A percentile compares a stretch with the other conserved stretches of the same genome.
Evolutionary conservation across 2,329 filamentous ascomycete species (phyloP).

Genomic region (Paecilomyces sp.): DNA sequence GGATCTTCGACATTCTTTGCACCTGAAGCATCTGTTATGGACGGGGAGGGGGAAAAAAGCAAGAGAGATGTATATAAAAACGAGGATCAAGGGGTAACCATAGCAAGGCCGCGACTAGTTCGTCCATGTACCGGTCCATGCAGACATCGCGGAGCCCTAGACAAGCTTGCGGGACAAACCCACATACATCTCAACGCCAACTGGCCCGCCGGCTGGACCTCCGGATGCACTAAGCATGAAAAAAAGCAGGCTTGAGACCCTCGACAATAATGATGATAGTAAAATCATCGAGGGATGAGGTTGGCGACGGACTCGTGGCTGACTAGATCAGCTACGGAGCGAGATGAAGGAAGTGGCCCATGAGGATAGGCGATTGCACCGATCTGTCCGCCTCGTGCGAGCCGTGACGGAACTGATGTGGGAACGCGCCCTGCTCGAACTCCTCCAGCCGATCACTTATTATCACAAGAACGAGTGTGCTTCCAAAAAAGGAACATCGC

Average conservation of each 20-base stretch:
- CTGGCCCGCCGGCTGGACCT: not conserved
- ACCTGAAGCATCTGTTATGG: not conserved
- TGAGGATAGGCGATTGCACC: not conserved
- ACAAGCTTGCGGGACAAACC: not conserved
- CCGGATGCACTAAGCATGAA: not conserved
- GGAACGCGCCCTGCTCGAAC: not conserved
- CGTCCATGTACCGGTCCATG: not conserved
- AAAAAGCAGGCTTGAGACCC: not conserved
- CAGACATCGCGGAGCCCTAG: not conserved
- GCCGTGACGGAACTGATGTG: not conserved
- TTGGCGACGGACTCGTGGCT: not conserved
- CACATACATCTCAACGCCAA: not conserved
- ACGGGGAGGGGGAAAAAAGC: not conserved
- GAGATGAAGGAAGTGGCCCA: not conserved
- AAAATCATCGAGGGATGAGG: not conserved
- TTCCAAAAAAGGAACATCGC: not conserved
- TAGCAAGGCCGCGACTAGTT: not conserved
- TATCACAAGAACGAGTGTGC: not conserved
- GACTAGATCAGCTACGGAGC: not conserved
- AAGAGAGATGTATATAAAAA: not conserved
- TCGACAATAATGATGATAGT: no score
- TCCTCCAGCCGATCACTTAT: not conserved
- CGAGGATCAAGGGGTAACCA: not conserved
- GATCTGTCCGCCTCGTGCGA: not conserved
- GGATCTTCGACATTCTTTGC: not conserved